Percentiles rank a stretch among this genome's conserved stretches.
phyloP scores from a whole-genome alignment of 2,329 filamentous ascomycete species.

The Paraphaeosphaeria minitans region DNA sequence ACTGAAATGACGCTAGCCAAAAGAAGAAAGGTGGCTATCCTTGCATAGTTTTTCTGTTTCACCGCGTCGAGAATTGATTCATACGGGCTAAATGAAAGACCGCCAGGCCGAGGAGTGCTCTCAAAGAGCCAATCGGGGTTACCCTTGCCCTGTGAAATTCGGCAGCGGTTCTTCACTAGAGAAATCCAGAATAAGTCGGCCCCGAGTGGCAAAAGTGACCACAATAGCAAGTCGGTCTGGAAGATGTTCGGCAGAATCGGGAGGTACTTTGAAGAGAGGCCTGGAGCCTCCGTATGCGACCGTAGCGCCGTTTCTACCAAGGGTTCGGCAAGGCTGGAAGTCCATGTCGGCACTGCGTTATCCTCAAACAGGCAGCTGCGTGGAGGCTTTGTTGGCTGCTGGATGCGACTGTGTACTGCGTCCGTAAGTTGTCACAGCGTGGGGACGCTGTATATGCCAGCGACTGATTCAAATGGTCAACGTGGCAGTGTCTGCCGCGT shows the following conservation, averaged over 20 bases:
- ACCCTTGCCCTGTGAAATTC: constrained; percentile 3
- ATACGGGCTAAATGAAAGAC: background rate
- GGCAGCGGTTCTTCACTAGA: constrained; percentile 7
- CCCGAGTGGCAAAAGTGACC: constrained; percentile 22
- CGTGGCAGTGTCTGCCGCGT: constrained; percentile 8
- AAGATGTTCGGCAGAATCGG: constrained; percentile 27
- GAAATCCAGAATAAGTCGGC: constrained; percentile 5
- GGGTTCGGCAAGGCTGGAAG: constrained; percentile 6
- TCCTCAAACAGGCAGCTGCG: constrained; percentile 13
- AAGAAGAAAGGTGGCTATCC: constrained; percentile 12
- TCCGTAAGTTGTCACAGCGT: background rate
- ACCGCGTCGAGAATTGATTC: constrained; percentile 15
- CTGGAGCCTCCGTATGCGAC: constrained; percentile 33
- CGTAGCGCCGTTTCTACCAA: constrained; percentile 31
- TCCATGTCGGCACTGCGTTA: background rate
- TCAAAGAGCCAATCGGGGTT: background rate
- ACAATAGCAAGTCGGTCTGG: constrained; percentile 17
- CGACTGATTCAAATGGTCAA: background rate
- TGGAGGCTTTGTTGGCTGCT: constrained; percentile 9
- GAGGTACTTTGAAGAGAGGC: constrained; percentile 25
- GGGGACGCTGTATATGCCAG: background rate
- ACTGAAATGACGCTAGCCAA: constrained; percentile 16
- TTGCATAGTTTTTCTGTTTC: constrained; percentile 11
- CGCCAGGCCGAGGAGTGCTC: background rate
- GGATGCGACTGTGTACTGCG: background rate